Base-by-base conservation (phyloP, 768 basidiomycete species). In the Lactifluus hygrophoroides region DNA sequence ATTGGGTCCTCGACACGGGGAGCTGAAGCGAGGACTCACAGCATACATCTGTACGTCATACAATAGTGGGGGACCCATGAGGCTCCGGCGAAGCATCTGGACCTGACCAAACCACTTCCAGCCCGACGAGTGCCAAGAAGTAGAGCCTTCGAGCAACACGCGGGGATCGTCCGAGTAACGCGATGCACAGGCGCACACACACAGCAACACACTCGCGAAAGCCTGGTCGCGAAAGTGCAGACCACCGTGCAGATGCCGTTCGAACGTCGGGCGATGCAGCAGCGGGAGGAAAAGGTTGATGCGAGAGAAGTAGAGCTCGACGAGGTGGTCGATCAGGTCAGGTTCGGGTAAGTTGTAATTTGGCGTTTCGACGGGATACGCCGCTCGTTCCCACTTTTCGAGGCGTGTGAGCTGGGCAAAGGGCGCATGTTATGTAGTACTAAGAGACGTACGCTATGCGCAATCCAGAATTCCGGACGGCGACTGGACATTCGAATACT, bases 11-110 rank as follows among this genome's bases (percentile, higher is more conserved):
- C 52, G 61, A 69, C 65, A 30, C 58, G 53, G 48, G 60, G 47
- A 52, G 61, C 72, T 73, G 61, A 52, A 54, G 43, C 14, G 40
- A 73, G 69, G 63, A 68, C 70, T 11, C 67, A 84, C 83, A 65
- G 77, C 76, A 65, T 82, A 83, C 21, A 76, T 76, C 67, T 94
- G 90, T 23, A 94, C 71, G 64, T 90, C 88, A 66, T 82, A 82
- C 52, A 92, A 65, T 5, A 77, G 73, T 2, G 85, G 80, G 13
- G 78, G 76, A 0, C 80, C 74, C 19, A 85, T 74, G 34, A 88
- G 70, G 0, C 76, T 77, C 67, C 79, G 80, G 58, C 81, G 77
- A 53, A 84, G 75, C 58, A 81, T 75, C 52, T 85, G 79, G 5
- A 89, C 79, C 68, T 86, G 84, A 23, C 72, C 69, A 50, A 76